phyloP scores from a whole-genome alignment of 2,329 filamentous ascomycete species.

The Aspergillus ochraceoroseus region DNA sequence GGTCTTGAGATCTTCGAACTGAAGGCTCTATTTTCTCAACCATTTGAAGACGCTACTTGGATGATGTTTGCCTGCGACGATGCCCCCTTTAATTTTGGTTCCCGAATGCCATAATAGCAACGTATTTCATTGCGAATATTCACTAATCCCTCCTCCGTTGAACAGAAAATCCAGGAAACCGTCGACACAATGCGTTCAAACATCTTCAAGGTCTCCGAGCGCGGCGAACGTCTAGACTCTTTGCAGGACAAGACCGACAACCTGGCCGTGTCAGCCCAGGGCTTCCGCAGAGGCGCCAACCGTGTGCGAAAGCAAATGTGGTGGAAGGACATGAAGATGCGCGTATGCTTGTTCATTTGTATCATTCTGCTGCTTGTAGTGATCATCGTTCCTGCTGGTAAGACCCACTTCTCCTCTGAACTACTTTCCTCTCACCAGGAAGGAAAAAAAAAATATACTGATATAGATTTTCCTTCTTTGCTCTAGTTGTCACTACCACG shows the following conservation, averaged over 20 bases:
- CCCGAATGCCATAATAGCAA: neutral
- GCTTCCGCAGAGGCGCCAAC: slow-evolving; percentile 94
- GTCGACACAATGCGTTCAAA: slow-evolving; percentile 95
- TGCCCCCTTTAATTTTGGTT: neutral
- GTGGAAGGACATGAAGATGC: slow-evolving; percentile 99
- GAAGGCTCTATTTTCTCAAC: neutral
- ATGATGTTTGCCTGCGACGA: neutral
- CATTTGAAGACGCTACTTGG: neutral
- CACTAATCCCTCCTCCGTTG: neutral
- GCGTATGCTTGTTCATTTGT: slow-evolving; percentile 87
- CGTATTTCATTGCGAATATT: too few relatives aligned
- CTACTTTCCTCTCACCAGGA: too few relatives aligned
- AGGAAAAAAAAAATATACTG: too few relatives aligned
- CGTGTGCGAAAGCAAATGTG: slow-evolving; percentile 96
- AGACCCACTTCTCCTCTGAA: slow-evolving; percentile 33
- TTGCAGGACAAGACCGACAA: slow-evolving; percentile 92
- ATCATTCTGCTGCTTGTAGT: slow-evolving; percentile 87
- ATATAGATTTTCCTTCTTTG: neutral
- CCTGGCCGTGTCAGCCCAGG: slow-evolving; percentile 84
- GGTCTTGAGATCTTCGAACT: neutral
- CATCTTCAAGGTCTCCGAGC: slow-evolving; percentile 92
- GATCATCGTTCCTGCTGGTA: slow-evolving; percentile 91
- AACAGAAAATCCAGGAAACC: slow-evolving; percentile 93
- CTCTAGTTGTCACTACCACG: slow-evolving; percentile 44
- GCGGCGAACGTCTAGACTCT: slow-evolving; percentile 80